Conservation (phyloP, 345 rosid species). For the Balakata baccata region DNA sequence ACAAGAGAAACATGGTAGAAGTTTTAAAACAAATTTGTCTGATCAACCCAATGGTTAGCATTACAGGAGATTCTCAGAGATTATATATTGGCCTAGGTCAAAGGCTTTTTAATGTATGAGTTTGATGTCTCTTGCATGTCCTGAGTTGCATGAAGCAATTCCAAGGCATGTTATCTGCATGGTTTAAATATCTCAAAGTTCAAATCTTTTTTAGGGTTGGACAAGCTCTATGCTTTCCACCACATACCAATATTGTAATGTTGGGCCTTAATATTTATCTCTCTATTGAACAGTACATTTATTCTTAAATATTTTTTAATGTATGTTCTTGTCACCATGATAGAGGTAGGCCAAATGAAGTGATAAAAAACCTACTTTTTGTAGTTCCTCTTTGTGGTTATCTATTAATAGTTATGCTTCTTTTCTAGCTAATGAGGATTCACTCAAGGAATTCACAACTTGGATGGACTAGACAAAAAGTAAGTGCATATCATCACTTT, state of each 20-base stretch:
- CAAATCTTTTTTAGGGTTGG: not conserved
- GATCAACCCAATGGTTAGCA: not conserved
- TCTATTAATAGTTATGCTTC: conserved; percentile 1
- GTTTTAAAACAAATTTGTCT: not conserved
- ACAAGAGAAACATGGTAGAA: not conserved
- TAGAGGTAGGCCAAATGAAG: not conserved
- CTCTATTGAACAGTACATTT: not conserved
- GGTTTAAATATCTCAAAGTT: not conserved
- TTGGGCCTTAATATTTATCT: not conserved
- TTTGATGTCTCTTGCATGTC: not conserved
- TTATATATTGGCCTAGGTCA: not conserved
- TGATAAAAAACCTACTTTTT: not conserved
- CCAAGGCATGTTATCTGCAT: not conserved
- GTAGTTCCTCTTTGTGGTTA: not conserved
- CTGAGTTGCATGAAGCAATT: not conserved
- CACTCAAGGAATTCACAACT: conserved; percentile 43
- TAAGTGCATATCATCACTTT: conserved; percentile 28
- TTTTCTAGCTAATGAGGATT: conserved; percentile 44
- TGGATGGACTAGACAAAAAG: conserved; percentile 68
- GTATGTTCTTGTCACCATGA: not conserved
- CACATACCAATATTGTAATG: not conserved
- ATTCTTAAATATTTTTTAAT: not conserved
- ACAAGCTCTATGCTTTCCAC: not conserved
- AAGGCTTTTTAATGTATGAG: not conserved
- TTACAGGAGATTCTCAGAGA: not conserved